Base-by-base conservation (phyloP, 768 basidiomycete species). In the Pilatotrama ljubarskyi region DNA sequence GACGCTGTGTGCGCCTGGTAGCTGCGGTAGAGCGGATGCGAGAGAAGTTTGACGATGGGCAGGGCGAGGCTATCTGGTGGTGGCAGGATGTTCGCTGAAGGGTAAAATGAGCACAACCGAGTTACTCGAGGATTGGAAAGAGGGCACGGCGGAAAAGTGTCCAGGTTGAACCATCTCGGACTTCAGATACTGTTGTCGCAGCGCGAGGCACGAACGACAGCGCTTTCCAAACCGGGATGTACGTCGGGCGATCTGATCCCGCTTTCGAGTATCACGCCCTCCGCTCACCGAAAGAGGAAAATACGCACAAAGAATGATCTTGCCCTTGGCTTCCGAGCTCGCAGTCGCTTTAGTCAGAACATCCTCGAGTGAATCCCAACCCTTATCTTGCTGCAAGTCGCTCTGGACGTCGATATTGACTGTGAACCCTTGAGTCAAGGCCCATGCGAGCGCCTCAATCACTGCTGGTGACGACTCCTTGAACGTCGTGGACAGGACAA, bases 21-120 rank as follows among this genome's bases (percentile, higher is more conserved):
- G 47, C 83, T 80, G 26, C 79, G 78, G 69, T 93, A 93, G 0
- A 80, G 80, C 1, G 89, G 85, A 66, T 92, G 88, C 48, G 84
- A 88, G 80, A 93, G 86, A 70, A 93, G 76, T 72, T 88, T 86
- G 40, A 91, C 88, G 59, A 91, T 87, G 0, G 91, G 88, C 43
- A 88, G 70, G 51, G 82, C 75, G 37, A 90, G 78, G 64, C 86
- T 84, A 64, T 89, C 83, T 0, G 91, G 88, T 37, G 92, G 92
- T 43, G 91, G 92, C 10, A 94, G 79, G 41, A 91, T 73, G 70
- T 91, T 92, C 52, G 87, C 92, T 94, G 69, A 10, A 15, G 13
- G 20, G 1, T 6, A 22, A 10, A 14, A 9, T 25, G 37, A 46
- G 24, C 50, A n/a, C n/a, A n/a, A n/a, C n/a, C n/a, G n/a, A n/a